Conservation (phyloP, 139 green algal species). For the Pleodorina starrii region DNA sequence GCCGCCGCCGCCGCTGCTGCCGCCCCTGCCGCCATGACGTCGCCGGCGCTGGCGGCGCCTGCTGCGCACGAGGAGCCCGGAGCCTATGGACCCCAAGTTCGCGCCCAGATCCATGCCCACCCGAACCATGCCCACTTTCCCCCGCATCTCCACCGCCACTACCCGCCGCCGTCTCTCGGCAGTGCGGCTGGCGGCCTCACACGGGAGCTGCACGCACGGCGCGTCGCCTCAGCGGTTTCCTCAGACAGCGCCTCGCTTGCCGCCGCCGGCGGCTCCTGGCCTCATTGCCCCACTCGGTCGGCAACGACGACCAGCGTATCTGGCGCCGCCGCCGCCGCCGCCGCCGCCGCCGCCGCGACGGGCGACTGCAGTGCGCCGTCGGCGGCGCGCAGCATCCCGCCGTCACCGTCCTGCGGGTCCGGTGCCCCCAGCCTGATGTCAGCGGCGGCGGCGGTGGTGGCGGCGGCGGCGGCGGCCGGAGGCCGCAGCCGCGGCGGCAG, state of each 20-base stretch:
- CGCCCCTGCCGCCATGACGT: too few relatives aligned
- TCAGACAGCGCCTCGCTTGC: not conserved
- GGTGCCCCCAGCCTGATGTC: not conserved
- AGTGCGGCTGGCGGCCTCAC: not conserved
- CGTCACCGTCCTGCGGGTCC: not conserved
- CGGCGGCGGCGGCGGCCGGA: not conserved
- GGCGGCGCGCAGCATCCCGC: not conserved
- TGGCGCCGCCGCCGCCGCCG: not conserved
- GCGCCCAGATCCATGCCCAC: not conserved
- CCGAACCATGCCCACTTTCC: not conserved
- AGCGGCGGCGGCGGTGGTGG: not conserved
- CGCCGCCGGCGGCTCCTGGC: not conserved
- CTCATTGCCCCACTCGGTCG: not conserved
- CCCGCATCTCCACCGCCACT: not conserved
- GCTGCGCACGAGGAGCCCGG: too few relatives aligned
- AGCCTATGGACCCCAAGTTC: too few relatives aligned
- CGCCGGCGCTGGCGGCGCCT: too few relatives aligned
- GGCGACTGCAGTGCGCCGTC: not conserved
- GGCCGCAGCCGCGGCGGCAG: not conserved
- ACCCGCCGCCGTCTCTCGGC: not conserved
- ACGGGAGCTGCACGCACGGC: not conserved
- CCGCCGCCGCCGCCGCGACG: not conserved
- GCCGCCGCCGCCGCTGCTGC: too few relatives aligned
- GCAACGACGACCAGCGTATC: not conserved
- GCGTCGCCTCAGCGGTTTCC: not conserved